Evolutionary conservation across 441 rosid species (phyloP), one percentile per base, ranked within the genome.

Genomic region (Adansonia grandidieri): DNA sequence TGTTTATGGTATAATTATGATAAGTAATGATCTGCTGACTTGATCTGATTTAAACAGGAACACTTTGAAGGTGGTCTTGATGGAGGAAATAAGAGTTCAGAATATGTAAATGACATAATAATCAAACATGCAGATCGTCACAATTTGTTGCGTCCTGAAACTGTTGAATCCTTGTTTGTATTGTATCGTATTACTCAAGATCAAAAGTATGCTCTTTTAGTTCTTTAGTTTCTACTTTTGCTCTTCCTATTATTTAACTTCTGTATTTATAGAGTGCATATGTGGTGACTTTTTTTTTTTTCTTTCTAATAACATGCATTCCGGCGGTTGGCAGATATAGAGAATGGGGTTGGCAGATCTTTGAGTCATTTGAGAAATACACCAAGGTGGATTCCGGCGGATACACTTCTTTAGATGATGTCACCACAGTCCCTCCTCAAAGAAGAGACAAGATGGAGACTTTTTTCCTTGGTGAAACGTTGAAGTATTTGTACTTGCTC

Each of bases 291-390:
- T 32, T 15, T 28, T 13, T 28, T 13, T 22, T 48, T 10, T 3
- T 42, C 67, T 62, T 60, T 9, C 45, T 50, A 48, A 69, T 69
- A 48, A 68, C 37, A 19, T 51, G 50, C 53, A 22, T 66, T 88
- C 42, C 42, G 42, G 42, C 6, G 42, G 6, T 37, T 37, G 42
- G 88, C 90, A 93, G 98, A 82, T 94, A 96, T 78, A 87, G 93
- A 74, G 97, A 96, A 79, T 95, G 97, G 97, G 98, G 98, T 81
- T 96, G 98, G 98, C 97, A 90, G 82, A 96, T 96, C 58, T 96
- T 96, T 76, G 92, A 91, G 88, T 95, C 98, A 62, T 96, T 96
- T 87, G 99, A 96, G 84, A 90, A 87, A 78, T 79, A 89, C 82
- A 91, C 99, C 20, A 93, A 90, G 89, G 92, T 96, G 57, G 87